These are phyloP conservation scores for Tagetes patula DNA, from an alignment of 129 eudicot species.

Conservation along the genomic window DNA sequence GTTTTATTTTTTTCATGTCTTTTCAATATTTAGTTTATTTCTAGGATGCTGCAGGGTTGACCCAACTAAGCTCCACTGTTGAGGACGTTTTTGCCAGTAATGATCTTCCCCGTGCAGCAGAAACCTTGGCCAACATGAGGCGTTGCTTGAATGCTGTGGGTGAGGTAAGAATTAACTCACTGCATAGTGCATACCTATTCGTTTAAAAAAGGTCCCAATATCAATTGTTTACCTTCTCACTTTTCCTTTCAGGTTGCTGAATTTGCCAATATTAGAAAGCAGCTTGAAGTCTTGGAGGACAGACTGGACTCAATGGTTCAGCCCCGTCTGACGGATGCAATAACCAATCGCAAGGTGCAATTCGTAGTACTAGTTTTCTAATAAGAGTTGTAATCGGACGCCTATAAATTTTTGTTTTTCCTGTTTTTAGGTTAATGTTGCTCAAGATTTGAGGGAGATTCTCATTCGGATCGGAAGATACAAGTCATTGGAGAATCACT, in stretches of 20 bases:
- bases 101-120: slow-evolving; percentile 99
- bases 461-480: slow-evolving; percentile 91
- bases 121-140: slow-evolving; percentile 98
- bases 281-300: slow-evolving; percentile 98
- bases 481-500: slow-evolving; percentile 80
- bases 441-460: slow-evolving; percentile 90
- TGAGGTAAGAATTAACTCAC: slow-evolving; percentile 51
- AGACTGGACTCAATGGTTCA: slow-evolving; percentile 98
- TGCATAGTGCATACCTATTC: background rate
- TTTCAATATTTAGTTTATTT: slow-evolving; percentile 21
- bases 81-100: slow-evolving; percentile 99
- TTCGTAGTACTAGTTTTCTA: background rate
- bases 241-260: slow-evolving; percentile 85
- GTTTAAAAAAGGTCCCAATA: slow-evolving; percentile 17
- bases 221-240: background rate
- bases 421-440: slow-evolving; percentile 61
- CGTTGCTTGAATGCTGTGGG: slow-evolving; percentile 98
- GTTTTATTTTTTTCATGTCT: slow-evolving; percentile 1
- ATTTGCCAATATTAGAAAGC: slow-evolving; percentile 96
- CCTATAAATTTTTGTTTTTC: slow-evolving; percentile 2
- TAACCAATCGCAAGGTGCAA: slow-evolving; percentile 77
- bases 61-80: slow-evolving; percentile 96
- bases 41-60: slow-evolving; percentile 98
- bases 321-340: slow-evolving; percentile 91
- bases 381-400: slow-evolving; percentile 7